Evolutionary conservation across 2,329 filamentous ascomycete genomes (phyloP).

Genomic region (Microcyclosporella mali): DNA sequence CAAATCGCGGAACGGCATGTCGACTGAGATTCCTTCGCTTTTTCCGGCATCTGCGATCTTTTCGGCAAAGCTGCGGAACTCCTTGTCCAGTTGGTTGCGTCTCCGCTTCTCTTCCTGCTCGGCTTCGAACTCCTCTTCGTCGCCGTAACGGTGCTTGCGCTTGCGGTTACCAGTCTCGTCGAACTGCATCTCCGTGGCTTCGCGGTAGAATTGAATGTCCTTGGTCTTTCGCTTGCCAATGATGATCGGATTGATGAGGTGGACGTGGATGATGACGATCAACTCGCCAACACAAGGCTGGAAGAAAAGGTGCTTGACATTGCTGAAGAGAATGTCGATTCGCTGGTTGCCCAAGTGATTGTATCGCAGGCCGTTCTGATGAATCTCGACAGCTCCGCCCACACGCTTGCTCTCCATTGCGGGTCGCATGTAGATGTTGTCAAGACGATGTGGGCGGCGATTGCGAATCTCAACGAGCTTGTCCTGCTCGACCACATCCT

Average conservation of each 20-base stretch:
- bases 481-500: constrained; percentile 97
- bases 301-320: constrained; percentile 98
- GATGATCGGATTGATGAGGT: constrained; percentile 96
- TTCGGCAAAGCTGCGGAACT: constrained; percentile 94
- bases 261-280: constrained; percentile 96
- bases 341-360: constrained; percentile 72
- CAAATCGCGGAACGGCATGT: constrained; percentile 93
- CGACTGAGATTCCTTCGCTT: constrained; percentile 83
- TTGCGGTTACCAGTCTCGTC: constrained; percentile 98
- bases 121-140: constrained; percentile 97
- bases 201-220: constrained; percentile 96
- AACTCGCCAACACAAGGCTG: constrained; percentile 94
- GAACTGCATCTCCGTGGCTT: constrained; percentile 97
- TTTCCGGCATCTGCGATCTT: constrained; percentile 95
- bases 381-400: constrained; percentile 91
- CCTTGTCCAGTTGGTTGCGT: constrained; percentile 83
- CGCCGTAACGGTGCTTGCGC: constrained; percentile 93
- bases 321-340: constrained; percentile 94
- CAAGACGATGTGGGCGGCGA: constrained; percentile 80
- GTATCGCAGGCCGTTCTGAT: constrained; percentile 98
- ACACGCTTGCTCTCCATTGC: constrained; percentile 96
- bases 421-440: constrained; percentile 92
- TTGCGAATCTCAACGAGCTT: constrained; percentile 93
- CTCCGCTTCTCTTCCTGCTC: constrained; percentile 94
- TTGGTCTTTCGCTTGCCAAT: constrained; percentile 99